Percentiles rank a stretch among this genome's conserved stretches.
Evolutionary conservation across 75 land plant genomes (phyloP).

Genomic region (Larix kaempferi): DNA sequence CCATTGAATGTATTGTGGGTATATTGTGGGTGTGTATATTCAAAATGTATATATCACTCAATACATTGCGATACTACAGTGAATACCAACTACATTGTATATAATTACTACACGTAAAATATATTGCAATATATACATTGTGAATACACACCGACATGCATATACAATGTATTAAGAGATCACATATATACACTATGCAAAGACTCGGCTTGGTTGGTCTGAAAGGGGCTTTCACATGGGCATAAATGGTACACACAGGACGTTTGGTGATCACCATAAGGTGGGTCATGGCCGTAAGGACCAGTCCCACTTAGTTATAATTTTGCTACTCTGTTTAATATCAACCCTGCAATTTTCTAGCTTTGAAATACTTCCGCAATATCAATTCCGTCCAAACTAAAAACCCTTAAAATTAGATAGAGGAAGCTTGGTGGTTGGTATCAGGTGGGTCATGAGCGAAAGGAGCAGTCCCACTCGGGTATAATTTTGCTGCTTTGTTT

Average conservation of each 20-base stretch:
- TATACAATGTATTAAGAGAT: too few relatives aligned
- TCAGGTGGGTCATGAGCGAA: background rate
- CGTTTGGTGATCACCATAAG: background rate
- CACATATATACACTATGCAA: too few relatives aligned
- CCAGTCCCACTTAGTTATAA: background rate
- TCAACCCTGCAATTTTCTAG: background rate
- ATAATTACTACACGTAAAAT: too few relatives aligned
- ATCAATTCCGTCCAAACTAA: background rate
- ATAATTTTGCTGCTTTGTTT: background rate
- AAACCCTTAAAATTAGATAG: background rate
- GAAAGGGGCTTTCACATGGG: background rate
- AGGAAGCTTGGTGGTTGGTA: background rate
- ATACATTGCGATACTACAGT: too few relatives aligned
- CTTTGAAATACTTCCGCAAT: background rate
- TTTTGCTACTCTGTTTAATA: background rate
- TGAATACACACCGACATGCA: too few relatives aligned
- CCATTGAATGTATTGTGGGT: too few relatives aligned
- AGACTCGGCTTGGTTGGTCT: background rate
- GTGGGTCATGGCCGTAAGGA: background rate
- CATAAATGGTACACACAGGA: background rate
- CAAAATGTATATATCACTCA: too few relatives aligned
- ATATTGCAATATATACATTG: too few relatives aligned
- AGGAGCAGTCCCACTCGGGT: background rate
- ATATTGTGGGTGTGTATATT: too few relatives aligned
- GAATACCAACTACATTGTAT: too few relatives aligned